Conservation (phyloP, 805 yeast species). For the Lachancea mirantina region DNA sequence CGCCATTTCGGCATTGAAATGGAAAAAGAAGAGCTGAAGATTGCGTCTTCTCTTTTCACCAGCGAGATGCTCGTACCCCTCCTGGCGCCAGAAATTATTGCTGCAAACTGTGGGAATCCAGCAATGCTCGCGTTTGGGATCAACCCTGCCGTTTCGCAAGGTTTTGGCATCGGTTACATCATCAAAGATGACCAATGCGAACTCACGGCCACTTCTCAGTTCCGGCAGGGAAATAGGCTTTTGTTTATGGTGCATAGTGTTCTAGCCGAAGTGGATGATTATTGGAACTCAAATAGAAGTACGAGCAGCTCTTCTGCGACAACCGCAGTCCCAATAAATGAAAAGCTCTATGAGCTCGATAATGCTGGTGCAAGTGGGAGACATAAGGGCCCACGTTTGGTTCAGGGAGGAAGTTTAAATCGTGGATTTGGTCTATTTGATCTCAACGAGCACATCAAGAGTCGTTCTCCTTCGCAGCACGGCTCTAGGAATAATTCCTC, state of each 20-base stretch:
- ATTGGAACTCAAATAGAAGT: constrained; percentile 30
- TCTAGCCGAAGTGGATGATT: constrained; percentile 48
- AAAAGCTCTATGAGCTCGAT: constrained; percentile 32
- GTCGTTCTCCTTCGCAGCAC: constrained; percentile 19
- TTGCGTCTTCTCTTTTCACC: constrained; percentile 44
- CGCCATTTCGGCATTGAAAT: constrained; percentile 31
- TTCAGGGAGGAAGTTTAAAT: constrained; percentile 5
- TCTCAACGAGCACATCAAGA: constrained; percentile 22
- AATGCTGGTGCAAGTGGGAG: constrained; percentile 22
- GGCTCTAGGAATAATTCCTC: constrained; percentile 16
- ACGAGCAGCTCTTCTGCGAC: constrained; percentile 14
- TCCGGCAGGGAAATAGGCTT: constrained; percentile 75
- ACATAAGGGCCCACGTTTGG: background rate
- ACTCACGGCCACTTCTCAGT: constrained; percentile 79
- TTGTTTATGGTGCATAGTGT: constrained; percentile 68
- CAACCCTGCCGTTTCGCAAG: constrained; percentile 83
- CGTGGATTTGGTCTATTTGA: constrained; percentile 24
- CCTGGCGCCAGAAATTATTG: constrained; percentile 37
- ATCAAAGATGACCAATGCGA: constrained; percentile 74
- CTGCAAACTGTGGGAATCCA: constrained; percentile 88
- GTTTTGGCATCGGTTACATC: constrained; percentile 89
- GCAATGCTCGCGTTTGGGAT: constrained; percentile 81
- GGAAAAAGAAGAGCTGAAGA: constrained; percentile 15
- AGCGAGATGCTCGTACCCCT: constrained; percentile 30
- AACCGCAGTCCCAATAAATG: constrained; percentile 25